Conservation (phyloP, 306 rosid genomes). For the Vigna nakashimae region DNA sequence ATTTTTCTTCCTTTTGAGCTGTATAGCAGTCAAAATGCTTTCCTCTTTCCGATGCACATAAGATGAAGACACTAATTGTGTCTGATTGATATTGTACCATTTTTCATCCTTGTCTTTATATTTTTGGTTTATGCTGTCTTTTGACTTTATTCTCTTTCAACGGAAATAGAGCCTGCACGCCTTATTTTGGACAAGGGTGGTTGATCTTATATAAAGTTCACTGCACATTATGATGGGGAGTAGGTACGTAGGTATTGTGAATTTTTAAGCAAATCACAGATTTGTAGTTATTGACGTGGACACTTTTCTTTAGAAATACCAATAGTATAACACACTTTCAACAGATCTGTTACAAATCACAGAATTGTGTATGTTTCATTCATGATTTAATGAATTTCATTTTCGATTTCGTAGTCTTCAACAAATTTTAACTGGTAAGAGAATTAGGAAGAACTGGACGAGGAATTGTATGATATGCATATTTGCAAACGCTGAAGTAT, state of each 20-base stretch:
- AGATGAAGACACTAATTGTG: slow-evolving; percentile 27
- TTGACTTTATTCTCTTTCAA: not conserved
- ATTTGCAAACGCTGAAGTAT: slow-evolving; percentile 42
- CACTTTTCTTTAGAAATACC: not conserved
- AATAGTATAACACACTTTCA: not conserved
- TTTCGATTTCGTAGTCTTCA: not conserved
- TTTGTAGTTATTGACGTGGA: slow-evolving; percentile 21
- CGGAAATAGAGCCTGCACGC: slow-evolving; percentile 26
- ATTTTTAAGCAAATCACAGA: not conserved
- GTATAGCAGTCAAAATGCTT: slow-evolving; percentile 50
- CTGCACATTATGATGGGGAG: slow-evolving; percentile 7
- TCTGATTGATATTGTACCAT: slow-evolving; percentile 35
- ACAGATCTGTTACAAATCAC: too few relatives aligned
- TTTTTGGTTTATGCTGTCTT: not conserved
- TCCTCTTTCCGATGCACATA: slow-evolving; percentile 39
- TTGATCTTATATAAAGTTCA: slow-evolving; percentile 2
- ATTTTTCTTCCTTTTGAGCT: slow-evolving; percentile 44
- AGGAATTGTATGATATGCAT: slow-evolving; percentile 31
- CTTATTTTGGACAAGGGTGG: slow-evolving; percentile 2
- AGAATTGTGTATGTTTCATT: not conserved
- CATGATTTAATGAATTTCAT: not conserved
- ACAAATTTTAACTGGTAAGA: not conserved
- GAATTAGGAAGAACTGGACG: not conserved
- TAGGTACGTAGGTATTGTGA: slow-evolving; percentile 1
- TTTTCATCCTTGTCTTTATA: slow-evolving; percentile 24